Conservation (phyloP, 257 asterid genomes). For the Penstemon davidsonii region DNA sequence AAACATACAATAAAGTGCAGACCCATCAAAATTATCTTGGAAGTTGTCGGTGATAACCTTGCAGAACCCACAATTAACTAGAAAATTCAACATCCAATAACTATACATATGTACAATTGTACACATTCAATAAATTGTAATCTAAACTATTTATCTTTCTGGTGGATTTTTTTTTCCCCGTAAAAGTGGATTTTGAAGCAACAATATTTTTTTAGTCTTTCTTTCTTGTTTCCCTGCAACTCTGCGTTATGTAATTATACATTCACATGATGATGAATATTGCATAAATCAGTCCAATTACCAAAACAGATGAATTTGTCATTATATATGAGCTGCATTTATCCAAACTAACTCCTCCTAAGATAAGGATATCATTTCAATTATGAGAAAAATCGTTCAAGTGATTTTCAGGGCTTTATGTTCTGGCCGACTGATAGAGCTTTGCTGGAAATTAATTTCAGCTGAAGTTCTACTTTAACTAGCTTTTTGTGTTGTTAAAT, state of each 20-base stretch:
- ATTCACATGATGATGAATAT: neutral
- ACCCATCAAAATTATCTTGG: neutral
- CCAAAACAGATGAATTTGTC: constrained; percentile 13
- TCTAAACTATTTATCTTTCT: neutral
- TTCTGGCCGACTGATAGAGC: neutral
- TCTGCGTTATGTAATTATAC: constrained; percentile 11
- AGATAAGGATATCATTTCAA: constrained; percentile 6
- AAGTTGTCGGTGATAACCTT: neutral
- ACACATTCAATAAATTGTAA: neutral
- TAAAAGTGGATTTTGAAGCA: neutral
- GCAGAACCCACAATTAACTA: constrained; percentile 3
- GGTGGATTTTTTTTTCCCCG: neutral
- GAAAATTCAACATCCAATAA: constrained; percentile 1
- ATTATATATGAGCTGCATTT: constrained; percentile 12
- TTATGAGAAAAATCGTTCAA: constrained; percentile 5
- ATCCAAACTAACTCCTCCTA: constrained; percentile 18
- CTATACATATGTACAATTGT: neutral
- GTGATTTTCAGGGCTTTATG: neutral
- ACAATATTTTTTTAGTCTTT: neutral
- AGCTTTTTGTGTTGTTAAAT: constrained; percentile 4
- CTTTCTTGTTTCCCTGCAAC: neutral
- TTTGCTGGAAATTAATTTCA: neutral
- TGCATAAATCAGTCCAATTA: neutral
- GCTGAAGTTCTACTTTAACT: constrained; percentile 1
- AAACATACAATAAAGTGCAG: neutral